These are phyloP conservation scores for Eucalyptus tenuipes DNA, from an alignment of 345 rosid genomes.

Conservation along the genomic window DNA sequence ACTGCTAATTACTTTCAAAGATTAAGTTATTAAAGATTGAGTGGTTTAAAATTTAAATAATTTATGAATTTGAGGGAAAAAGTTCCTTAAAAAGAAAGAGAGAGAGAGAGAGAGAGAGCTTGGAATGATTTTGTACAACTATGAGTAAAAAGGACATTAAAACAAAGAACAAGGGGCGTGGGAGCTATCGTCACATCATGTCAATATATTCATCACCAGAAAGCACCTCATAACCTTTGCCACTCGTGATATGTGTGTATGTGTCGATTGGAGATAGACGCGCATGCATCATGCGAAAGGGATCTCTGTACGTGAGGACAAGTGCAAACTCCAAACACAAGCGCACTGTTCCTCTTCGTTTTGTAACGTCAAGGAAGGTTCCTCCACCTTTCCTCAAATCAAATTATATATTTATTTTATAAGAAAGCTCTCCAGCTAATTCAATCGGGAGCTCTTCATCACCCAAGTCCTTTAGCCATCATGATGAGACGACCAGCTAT, in stretches of 20 bases:
- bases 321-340: constrained; percentile 7
- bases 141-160: not conserved
- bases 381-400: constrained; percentile 16
- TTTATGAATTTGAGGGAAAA: not conserved
- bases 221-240: not conserved
- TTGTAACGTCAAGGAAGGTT: constrained; percentile 13
- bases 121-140: not conserved
- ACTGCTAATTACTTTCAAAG: not conserved
- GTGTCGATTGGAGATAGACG: not conserved
- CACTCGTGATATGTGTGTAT: not conserved
- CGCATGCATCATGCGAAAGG: not conserved
- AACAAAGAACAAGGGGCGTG: not conserved
- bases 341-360: not conserved
- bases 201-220: not conserved
- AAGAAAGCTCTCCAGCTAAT: not conserved
- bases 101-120: not conserved
- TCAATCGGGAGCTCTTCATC: not conserved
- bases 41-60: not conserved
- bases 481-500: not conserved
- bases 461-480: not conserved
- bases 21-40: not conserved
- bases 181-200: not conserved
- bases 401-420: not conserved
- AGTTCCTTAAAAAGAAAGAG: not conserved
- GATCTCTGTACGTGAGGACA: constrained; percentile 7